Evolutionary conservation across 345 rosid species (phyloP).

Genomic region (Brassica juncea): DNA sequence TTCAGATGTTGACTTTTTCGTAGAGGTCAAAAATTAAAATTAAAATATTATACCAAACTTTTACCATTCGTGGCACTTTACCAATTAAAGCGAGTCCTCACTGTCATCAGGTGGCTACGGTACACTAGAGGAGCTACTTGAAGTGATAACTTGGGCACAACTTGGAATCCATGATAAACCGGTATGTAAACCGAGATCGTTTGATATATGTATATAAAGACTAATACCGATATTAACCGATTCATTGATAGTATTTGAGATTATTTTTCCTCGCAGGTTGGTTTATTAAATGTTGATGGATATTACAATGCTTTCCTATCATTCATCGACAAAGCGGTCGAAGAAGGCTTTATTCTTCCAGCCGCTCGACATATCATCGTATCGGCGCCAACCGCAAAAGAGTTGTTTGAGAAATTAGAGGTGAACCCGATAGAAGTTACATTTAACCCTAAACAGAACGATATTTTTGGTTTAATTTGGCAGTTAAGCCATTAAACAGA

Average conservation of each 20-base stretch:
- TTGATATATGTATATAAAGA: background rate
- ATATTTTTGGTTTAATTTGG: background rate
- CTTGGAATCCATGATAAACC: slow-evolving; percentile 67
- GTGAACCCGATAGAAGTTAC: slow-evolving; percentile 18
- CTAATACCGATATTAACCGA: background rate
- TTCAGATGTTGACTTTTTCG: slow-evolving; percentile 27
- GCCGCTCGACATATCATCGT: slow-evolving; percentile 48
- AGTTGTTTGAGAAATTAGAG: slow-evolving; percentile 50
- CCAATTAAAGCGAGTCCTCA: background rate
- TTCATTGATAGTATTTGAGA: background rate
- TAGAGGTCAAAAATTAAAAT: slow-evolving; percentile 14
- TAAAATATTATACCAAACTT: background rate
- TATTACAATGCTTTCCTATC: slow-evolving; percentile 53
- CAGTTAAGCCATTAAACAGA: background rate
- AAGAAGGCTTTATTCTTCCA: slow-evolving; percentile 57
- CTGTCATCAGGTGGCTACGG: slow-evolving; percentile 59
- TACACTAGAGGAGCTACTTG: slow-evolving; percentile 65
- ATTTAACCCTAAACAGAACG: background rate
- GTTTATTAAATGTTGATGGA: slow-evolving; percentile 57
- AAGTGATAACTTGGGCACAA: slow-evolving; percentile 63
- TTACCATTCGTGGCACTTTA: slow-evolving; percentile 14
- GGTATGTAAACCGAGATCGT: slow-evolving; percentile 32
- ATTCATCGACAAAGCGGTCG: slow-evolving; percentile 62
- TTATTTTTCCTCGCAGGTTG: slow-evolving; percentile 39
- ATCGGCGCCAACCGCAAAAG: slow-evolving; percentile 47